These are phyloP conservation scores for Pythium rishiriense DNA, from an alignment of 352 stramenopile species.

Conservation along the genomic window DNA sequence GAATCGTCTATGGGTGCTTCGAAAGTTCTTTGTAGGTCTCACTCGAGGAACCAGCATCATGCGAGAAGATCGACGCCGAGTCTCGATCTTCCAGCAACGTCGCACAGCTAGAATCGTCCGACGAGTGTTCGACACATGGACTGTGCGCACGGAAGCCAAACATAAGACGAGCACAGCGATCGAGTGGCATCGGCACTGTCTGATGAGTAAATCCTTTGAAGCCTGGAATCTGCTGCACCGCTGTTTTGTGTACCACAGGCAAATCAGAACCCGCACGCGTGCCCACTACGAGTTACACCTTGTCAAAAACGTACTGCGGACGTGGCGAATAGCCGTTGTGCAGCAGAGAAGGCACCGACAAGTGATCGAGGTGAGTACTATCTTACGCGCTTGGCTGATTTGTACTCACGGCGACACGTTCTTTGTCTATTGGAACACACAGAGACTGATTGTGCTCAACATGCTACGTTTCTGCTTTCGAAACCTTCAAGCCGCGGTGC, in stretches of 20 bases:
- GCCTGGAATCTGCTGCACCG: conserved; percentile 23
- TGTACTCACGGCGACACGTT: not conserved
- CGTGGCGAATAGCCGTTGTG: not conserved
- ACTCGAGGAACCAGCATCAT: not conserved
- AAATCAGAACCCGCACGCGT: not conserved
- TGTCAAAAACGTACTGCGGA: not conserved
- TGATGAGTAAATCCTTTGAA: conserved; percentile 15
- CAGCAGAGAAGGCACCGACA: not conserved
- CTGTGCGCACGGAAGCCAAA: not conserved
- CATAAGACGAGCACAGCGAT: conserved; percentile 6
- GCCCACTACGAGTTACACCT: not conserved
- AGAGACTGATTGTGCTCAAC: not conserved
- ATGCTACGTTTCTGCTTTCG: not conserved
- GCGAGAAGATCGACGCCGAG: not conserved
- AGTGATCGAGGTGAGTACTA: conserved; percentile 7
- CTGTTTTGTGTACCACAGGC: conserved; percentile 10
- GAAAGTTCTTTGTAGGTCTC: not conserved
- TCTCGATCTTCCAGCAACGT: not conserved
- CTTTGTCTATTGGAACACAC: not conserved
- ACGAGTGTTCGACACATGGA: conserved; percentile 6
- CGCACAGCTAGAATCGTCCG: not conserved
- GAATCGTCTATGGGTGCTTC: not conserved
- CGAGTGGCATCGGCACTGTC: conserved; percentile 17
- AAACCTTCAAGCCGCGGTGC: conserved; percentile 8
- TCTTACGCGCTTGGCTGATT: not conserved